Conservation (phyloP, 106 monocot genomes). For the Allium sativum region DNA sequence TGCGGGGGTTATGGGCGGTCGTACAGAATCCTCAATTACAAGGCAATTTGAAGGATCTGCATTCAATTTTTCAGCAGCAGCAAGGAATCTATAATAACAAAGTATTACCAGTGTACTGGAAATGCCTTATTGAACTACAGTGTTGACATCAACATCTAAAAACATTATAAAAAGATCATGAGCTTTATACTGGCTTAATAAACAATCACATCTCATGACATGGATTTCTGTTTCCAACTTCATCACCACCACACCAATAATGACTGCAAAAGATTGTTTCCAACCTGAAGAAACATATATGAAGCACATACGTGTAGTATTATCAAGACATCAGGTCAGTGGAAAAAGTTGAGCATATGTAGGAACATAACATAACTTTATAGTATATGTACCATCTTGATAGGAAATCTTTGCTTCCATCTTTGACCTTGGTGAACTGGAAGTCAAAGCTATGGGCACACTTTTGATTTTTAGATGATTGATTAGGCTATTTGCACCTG, state of each 20-base stretch:
- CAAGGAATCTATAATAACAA: constrained; percentile 56
- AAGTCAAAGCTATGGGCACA: constrained; percentile 79
- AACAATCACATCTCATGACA: constrained; percentile 96
- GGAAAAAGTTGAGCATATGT: too few relatives aligned
- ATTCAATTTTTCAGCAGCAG: constrained; percentile 88
- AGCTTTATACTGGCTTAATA: too few relatives aligned
- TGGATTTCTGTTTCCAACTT: constrained; percentile 77
- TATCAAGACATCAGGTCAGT: too few relatives aligned
- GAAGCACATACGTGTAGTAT: too few relatives aligned
- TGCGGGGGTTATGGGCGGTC: too few relatives aligned
- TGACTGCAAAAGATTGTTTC: constrained; percentile 73
- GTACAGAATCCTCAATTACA: constrained; percentile 92
- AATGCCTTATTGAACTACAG: too few relatives aligned
- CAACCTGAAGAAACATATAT: constrained; percentile 57
- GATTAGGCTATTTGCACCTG: constrained; percentile 75
- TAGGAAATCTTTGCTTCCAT: constrained; percentile 77
- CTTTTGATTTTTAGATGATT: constrained; percentile 54
- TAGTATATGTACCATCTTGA: constrained; percentile 77
- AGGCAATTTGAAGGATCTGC: constrained; percentile 62
- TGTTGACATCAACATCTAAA: too few relatives aligned
- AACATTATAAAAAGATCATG: too few relatives aligned
- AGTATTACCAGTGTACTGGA: too few relatives aligned
- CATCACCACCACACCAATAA: constrained; percentile 90
- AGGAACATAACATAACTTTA: too few relatives aligned
- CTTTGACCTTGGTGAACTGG: constrained; percentile 79